These are phyloP conservation scores for Coelastrella sp. DNA, from an alignment of 139 green algal species.

Conservation along the genomic window DNA sequence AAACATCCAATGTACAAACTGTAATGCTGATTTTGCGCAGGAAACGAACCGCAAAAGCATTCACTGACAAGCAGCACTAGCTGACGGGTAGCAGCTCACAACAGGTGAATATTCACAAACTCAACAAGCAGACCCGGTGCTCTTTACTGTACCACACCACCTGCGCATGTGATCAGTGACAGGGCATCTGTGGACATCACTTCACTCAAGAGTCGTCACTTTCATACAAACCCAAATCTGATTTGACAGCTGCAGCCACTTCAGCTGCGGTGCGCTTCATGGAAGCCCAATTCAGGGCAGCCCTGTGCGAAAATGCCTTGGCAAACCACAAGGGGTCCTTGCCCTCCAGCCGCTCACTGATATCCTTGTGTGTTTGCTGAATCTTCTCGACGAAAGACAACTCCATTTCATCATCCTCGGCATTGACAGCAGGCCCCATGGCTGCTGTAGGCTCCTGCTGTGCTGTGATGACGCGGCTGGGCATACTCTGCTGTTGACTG, in stretches of 20 bases:
- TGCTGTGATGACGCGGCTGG: constrained; percentile 28
- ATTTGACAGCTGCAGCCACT: background rate
- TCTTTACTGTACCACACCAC: background rate
- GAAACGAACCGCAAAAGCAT: no score
- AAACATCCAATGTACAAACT: no score
- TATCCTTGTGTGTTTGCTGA: background rate
- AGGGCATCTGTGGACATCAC: background rate
- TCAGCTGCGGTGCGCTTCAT: constrained; percentile 27
- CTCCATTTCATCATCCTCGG: background rate
- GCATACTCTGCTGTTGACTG: constrained; percentile 2
- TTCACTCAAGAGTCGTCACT: constrained; percentile 26
- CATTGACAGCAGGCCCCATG: background rate
- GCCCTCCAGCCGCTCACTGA: background rate
- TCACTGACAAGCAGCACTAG: no score
- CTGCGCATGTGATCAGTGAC: background rate
- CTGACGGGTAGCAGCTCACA: no score
- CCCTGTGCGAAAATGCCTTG: constrained; percentile 32
- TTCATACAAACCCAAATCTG: constrained; percentile 19
- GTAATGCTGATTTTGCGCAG: no score
- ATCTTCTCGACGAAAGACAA: background rate
- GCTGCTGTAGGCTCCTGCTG: background rate
- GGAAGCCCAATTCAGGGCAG: constrained; percentile 10
- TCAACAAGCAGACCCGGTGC: background rate
- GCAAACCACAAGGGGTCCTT: constrained; percentile 47
- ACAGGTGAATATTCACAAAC: no score